Evolutionary conservation across 2,329 filamentous ascomycete genomes (phyloP).

Genomic region (Trichoderma oligosporum): DNA sequence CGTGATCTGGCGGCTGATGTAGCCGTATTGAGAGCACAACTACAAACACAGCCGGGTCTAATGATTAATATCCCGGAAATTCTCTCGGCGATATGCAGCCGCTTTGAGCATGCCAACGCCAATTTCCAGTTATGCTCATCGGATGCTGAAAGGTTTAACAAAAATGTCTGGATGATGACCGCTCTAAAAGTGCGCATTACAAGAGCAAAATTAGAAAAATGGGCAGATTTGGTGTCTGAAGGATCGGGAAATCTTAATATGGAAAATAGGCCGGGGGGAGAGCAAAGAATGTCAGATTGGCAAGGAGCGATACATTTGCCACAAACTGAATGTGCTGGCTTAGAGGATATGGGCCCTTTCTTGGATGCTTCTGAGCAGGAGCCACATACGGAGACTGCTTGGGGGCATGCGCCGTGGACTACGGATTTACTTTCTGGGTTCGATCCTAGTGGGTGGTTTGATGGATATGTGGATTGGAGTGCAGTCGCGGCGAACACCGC

Average conservation of each 20-base stretch:
- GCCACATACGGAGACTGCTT: not conserved
- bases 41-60: constrained; percentile 44
- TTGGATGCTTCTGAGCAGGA: not conserved
- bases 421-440: constrained; percentile 33
- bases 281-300: constrained; percentile 16
- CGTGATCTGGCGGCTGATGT: constrained; percentile 40
- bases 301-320: constrained; percentile 17
- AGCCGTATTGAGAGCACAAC: constrained; percentile 38
- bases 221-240: constrained; percentile 43
- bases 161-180: constrained; percentile 48
- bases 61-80: constrained; percentile 44
- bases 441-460: constrained; percentile 36
- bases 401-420: constrained; percentile 26
- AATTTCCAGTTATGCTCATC: constrained; percentile 32
- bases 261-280: constrained; percentile 1
- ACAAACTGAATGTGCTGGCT: constrained; percentile 3
- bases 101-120: constrained; percentile 43
- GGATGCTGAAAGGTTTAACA: constrained; percentile 36
- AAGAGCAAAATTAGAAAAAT: constrained; percentile 44
- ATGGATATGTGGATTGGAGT: constrained; percentile 36
- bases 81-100: constrained; percentile 38
- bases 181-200: constrained; percentile 47
- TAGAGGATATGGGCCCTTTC: constrained; percentile 10
- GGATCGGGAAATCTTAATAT: constrained; percentile 30
- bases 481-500: constrained; percentile 33